phyloP scores from a whole-genome alignment of 2,329 filamentous ascomycete species.

The Tothia fuscella region DNA sequence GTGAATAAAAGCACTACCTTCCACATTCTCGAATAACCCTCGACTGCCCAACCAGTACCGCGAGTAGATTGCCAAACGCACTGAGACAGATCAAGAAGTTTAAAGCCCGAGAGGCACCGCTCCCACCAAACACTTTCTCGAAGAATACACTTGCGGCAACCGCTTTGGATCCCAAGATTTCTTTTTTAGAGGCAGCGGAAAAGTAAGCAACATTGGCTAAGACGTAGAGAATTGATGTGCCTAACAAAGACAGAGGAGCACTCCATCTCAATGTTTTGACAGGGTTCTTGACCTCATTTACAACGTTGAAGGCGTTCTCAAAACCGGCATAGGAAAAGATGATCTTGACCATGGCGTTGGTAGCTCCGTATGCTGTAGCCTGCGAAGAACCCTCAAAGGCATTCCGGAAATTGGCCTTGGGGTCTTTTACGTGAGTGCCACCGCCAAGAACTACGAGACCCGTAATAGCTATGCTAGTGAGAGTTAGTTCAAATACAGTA shows the following conservation, averaged over 20 bases:
- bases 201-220: conserved; percentile 56
- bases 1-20: conserved; percentile 42
- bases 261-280: conserved; percentile 43
- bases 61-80: conserved; percentile 50
- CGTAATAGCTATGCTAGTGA: conserved; percentile 41
- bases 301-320: conserved; percentile 52
- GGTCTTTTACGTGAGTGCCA: conserved; percentile 37
- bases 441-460: conserved; percentile 53
- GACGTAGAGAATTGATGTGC: conserved; percentile 48
- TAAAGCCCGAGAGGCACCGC: conserved; percentile 30
- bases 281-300: conserved; percentile 46
- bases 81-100: conserved; percentile 47
- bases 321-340: conserved; percentile 54
- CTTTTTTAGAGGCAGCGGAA: conserved; percentile 46
- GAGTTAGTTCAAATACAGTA: no score
- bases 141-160: conserved; percentile 52
- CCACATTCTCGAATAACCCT: conserved; percentile 54
- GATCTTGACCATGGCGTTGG: conserved; percentile 43
- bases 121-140: conserved; percentile 47
- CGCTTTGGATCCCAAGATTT: conserved; percentile 46
- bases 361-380: conserved; percentile 1
- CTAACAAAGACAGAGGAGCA: conserved; percentile 45
- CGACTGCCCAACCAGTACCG: conserved; percentile 47
- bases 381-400: conserved; percentile 28
- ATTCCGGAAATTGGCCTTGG: conserved; percentile 41